Evolutionary conservation across 345 rosid genomes (phyloP).

Genomic region (Euphorbia pulcherrima): DNA sequence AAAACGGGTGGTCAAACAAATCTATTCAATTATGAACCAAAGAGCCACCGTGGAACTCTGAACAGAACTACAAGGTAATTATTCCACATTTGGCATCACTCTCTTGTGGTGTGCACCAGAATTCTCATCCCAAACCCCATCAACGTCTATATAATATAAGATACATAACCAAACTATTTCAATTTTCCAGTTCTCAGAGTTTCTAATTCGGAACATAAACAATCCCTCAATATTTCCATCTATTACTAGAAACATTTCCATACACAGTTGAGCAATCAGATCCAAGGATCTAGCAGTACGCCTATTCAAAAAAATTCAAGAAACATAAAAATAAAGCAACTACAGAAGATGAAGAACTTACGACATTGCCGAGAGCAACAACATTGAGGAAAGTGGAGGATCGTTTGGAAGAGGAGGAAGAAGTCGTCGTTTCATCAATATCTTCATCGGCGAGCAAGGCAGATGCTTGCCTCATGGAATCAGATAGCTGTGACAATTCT

Average conservation of each 20-base stretch:
- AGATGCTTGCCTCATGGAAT: conserved; percentile 80
- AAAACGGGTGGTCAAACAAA: background rate
- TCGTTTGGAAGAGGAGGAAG: conserved; percentile 49
- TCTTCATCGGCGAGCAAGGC: conserved; percentile 94
- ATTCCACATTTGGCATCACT: background rate
- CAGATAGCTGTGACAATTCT: conserved; percentile 80
- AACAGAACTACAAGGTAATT: background rate
- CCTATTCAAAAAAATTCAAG: background rate
- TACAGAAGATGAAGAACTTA: conserved; percentile 31
- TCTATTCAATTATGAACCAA: background rate
- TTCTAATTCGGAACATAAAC: conserved; percentile 10
- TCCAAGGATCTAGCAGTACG: conserved; percentile 13
- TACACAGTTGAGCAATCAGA: background rate
- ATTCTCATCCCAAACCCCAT: background rate
- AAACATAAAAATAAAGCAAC: background rate
- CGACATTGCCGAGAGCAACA: conserved; percentile 83
- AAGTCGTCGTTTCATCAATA: conserved; percentile 54
- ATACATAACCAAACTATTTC: background rate
- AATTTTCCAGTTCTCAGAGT: background rate
- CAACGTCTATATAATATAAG: background rate
- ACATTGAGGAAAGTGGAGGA: conserved; percentile 75
- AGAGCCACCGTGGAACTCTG: background rate
- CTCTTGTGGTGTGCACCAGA: background rate
- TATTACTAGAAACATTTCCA: background rate
- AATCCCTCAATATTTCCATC: background rate